Evolutionary conservation across 345 rosid genomes (phyloP).

Genomic region (Lepidium africanum): DNA sequence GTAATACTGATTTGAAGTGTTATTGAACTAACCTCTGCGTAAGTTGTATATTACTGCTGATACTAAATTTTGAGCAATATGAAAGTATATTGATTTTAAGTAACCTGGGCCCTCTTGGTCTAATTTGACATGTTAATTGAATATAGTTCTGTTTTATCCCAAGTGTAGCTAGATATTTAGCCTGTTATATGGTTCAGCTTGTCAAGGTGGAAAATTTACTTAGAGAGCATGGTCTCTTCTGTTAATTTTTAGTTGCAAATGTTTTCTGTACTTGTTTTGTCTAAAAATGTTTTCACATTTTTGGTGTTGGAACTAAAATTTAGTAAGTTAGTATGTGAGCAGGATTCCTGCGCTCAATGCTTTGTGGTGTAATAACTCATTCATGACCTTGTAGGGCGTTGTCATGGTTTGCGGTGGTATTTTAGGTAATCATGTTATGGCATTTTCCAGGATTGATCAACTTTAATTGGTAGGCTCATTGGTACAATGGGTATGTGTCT

Average conservation of each 20-base stretch:
- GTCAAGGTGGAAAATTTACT: not conserved
- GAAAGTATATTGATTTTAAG: not conserved
- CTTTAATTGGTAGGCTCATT: not conserved
- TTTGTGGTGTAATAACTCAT: conserved; percentile 2
- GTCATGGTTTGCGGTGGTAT: conserved; percentile 92
- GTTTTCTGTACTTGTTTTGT: not conserved
- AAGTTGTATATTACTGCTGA: conserved; percentile 33
- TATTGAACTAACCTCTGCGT: conserved; percentile 82
- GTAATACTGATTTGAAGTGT: conserved; percentile 84
- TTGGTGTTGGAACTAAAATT: not conserved
- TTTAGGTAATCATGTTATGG: conserved; percentile 51
- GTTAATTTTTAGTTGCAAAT: not conserved
- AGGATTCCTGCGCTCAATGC: not conserved
- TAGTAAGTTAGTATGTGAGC: not conserved
- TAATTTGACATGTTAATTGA: conserved; percentile 23
- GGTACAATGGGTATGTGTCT: not conserved
- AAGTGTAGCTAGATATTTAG: not conserved
- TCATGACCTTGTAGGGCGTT: conserved; percentile 57
- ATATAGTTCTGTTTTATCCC: not conserved
- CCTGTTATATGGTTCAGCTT: not conserved
- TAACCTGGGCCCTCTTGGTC: conserved; percentile 11
- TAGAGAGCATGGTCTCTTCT: not conserved
- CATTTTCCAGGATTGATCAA: not conserved
- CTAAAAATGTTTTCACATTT: not conserved
- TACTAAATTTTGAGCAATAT: not conserved